Conservation (phyloP, 1,139 yeast genomes). For the Protomyces inundatus region DNA sequence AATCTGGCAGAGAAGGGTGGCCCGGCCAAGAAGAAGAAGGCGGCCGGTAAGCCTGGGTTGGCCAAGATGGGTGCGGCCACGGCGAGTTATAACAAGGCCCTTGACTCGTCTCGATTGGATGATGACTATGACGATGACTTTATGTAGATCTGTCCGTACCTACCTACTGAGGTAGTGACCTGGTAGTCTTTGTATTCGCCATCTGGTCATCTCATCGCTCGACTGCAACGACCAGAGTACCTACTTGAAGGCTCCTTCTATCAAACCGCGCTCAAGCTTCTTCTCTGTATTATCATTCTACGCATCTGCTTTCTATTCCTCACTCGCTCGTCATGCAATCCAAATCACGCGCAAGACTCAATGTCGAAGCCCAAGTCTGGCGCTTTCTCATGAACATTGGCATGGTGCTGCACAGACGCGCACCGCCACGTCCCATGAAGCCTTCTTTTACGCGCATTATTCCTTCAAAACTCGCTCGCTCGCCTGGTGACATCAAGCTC, state of each 20-base stretch:
- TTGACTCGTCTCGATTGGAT: slow-evolving; percentile 18
- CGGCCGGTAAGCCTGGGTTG: slow-evolving; percentile 90
- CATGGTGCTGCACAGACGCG: slow-evolving; percentile 3
- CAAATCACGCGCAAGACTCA: slow-evolving; percentile 1
- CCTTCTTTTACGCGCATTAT: background rate
- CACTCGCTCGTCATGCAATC: background rate
- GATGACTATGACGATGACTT: slow-evolving; percentile 22
- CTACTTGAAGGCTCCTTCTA: no score
- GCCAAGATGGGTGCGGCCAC: slow-evolving; percentile 81
- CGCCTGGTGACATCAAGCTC: slow-evolving; percentile 2
- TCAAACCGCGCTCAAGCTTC: no score
- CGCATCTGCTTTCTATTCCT: background rate
- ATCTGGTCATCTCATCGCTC: no score
- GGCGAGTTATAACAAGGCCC: slow-evolving; percentile 33
- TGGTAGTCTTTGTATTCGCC: no score
- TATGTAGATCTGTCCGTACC: background rate
- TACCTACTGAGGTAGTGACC: no score
- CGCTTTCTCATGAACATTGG: slow-evolving; percentile 14
- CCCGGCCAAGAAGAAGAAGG: slow-evolving; percentile 69
- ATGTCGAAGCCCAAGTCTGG: slow-evolving; percentile 1
- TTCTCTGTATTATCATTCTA: background rate
- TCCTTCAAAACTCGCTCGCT: background rate
- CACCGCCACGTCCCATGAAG: slow-evolving; percentile 13
- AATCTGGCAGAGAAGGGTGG: slow-evolving; percentile 36
- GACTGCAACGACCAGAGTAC: no score